phyloP scores from a whole-genome alignment of 1,284 basidiomycete species.

The Puccinia coronata region DNA sequence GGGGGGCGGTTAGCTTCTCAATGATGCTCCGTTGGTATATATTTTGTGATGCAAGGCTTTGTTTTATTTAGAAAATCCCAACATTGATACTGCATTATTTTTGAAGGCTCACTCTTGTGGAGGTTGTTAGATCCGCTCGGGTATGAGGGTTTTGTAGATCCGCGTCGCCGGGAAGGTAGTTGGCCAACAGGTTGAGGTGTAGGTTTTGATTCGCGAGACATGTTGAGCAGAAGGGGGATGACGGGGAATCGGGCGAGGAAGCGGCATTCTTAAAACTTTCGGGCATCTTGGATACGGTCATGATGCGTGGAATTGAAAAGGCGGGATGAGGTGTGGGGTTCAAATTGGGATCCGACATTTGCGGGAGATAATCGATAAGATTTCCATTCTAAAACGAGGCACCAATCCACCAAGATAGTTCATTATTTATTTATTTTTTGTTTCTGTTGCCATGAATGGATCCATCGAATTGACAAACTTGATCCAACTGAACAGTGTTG shows the following conservation, averaged over 20 bases:
- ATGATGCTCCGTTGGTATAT: no score
- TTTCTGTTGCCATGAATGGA: no score
- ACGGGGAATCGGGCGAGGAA: constrained; percentile 1
- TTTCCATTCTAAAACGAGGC: constrained; percentile 32
- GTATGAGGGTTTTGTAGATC: not conserved
- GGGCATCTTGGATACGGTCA: constrained; percentile 15
- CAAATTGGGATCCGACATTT: constrained; percentile 43
- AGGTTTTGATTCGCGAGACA: constrained; percentile 89
- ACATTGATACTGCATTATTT: no score
- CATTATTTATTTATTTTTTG: no score
- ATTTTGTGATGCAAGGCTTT: no score
- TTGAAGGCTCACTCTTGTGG: constrained; percentile 30
- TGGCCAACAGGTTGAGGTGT: constrained; percentile 77
- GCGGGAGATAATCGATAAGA: constrained; percentile 38
- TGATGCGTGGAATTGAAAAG: constrained; percentile 17
- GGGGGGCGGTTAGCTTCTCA: not conserved
- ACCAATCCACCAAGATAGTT: not conserved
- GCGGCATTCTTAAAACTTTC: not conserved
- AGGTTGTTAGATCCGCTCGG: no score
- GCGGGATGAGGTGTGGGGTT: constrained; percentile 29
- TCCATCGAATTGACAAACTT: not conserved
- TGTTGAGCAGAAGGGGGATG: constrained; percentile 72
- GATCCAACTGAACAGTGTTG: no score
- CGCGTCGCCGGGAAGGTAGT: constrained; percentile 69
- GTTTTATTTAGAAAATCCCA: no score